Base-by-base conservation (phyloP, 805 yeast species). In the Lipomyces oligophaga region DNA sequence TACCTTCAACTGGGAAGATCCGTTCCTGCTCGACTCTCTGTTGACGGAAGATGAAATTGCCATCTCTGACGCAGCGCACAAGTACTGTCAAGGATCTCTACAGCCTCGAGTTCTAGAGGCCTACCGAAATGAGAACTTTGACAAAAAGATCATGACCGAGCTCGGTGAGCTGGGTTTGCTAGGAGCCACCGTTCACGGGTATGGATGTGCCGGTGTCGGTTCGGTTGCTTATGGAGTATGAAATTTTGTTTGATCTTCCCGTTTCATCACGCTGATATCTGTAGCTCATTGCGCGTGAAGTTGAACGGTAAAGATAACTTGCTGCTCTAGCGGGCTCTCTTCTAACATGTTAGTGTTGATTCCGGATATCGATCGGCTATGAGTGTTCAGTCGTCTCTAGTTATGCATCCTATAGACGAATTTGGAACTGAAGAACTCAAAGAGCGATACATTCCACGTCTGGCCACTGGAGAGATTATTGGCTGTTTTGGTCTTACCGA, bases 401-500 rank as follows among this genome's bases (percentile, higher is more conserved):
- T 70, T 19, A 71, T 70, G 74, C 68, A 57, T 35, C 72, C 74
- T 11, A 70, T 71, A 41, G 46, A 60, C 45, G 61, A 49, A 45
- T 70, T 70, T 46, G 74, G 74, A 19, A 58, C 70, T 10, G 63
- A 61, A 49, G 74, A 67, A 54, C 69, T 63, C 54, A 70, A 70
- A 60, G 67, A 70, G 38, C 59, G 70, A 21, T 66, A 63, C 41
- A 52, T 70, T 44, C 74, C 74, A 11, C 46, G 47, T 21, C 63
- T 70, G 39, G 72, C 72, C 2, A 47, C 65, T 5, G 74, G 74
- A 6, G 73, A 70, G 49, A 57, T 69, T n/a, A 59, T 70, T 13
- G 83, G 83, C 33, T 77, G 82, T 63, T 79, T 79, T 57, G 83
- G 80, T 26, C 73, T 79, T 67, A 79, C 83, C 31, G 83, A 79